Percentiles rank a stretch among this genome's conserved stretches.
Conservation (phyloP, 1,139 yeast species). For the Scheffersomyces segobiensis region DNA sequence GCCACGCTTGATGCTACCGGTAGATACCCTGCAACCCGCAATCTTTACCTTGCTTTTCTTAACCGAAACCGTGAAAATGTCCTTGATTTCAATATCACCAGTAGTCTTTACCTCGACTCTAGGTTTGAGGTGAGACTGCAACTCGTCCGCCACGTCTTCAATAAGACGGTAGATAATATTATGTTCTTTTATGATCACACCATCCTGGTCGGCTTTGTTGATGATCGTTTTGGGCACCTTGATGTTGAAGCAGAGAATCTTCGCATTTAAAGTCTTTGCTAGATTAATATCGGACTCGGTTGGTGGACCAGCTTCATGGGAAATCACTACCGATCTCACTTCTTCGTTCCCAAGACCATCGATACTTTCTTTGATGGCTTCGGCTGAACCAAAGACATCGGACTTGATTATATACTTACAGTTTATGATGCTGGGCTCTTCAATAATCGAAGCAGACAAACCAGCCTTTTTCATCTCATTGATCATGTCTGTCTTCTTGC, state of each 20-base stretch:
- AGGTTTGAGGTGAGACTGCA: conserved; percentile 65
- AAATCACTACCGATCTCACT: conserved; percentile 66
- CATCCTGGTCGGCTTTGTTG: conserved; percentile 57
- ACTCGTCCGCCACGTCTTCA: conserved; percentile 73
- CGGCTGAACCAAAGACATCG: conserved; percentile 78
- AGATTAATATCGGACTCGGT: conserved; percentile 80
- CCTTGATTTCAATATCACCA: conserved; percentile 71
- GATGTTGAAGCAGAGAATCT: conserved; percentile 77
- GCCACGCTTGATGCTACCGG: conserved; percentile 65
- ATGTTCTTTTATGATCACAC: conserved; percentile 64
- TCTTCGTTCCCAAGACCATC: conserved; percentile 83
- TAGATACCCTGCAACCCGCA: conserved; percentile 87
- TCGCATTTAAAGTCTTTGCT: conserved; percentile 75
- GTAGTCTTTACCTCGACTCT: conserved; percentile 64
- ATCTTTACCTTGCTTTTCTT: conserved; percentile 47
- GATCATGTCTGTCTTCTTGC: conserved; percentile 51
- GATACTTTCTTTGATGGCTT: conserved; percentile 71
- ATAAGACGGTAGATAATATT: conserved; percentile 85
- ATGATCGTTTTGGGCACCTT: conserved; percentile 65
- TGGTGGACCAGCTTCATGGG: conserved; percentile 82
- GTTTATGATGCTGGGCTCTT: conserved; percentile 27
- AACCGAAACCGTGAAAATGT: conserved; percentile 66
- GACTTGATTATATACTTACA: conserved; percentile 77
- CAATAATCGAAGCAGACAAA: conserved; percentile 44
- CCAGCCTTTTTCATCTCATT: conserved; percentile 61